Percentiles rank a stretch among this genome's conserved stretches.
phyloP scores from a whole-genome alignment of 2,329 filamentous ascomycete species.

The Pseudocercospora fijiensis region DNA sequence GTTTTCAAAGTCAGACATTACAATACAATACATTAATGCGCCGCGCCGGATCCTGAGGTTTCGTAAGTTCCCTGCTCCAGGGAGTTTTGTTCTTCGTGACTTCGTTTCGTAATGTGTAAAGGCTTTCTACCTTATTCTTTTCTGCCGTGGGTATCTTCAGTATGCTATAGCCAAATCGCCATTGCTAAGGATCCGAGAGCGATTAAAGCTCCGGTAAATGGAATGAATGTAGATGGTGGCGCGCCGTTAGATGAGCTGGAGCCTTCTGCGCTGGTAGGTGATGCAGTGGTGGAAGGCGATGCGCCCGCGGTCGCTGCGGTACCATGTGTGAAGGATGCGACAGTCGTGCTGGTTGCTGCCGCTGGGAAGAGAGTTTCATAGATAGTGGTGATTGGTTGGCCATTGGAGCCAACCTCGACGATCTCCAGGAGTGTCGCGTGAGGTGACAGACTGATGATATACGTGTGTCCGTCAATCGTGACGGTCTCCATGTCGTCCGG shows the following conservation, averaged over 20 bases:
- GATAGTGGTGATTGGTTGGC: conserved; percentile 34
- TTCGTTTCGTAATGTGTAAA: background rate
- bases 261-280: background rate
- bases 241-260: background rate
- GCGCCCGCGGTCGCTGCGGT: conserved; percentile 15
- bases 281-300: background rate
- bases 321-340: conserved; percentile 14
- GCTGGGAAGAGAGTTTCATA: conserved; percentile 43
- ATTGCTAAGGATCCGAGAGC: conserved; percentile 15
- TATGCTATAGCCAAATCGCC: conserved; percentile 17
- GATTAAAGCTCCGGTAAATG: background rate
- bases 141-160: conserved; percentile 2
- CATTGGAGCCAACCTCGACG: conserved; percentile 35
- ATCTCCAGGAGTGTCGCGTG: conserved; percentile 42
- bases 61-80: background rate
- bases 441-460: conserved; percentile 36
- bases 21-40: background rate
- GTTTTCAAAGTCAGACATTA: background rate
- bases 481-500: conserved; percentile 38
- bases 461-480: conserved; percentile 31
- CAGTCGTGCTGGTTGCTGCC: conserved; percentile 35
- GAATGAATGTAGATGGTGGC: background rate
- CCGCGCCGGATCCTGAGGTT: background rate
- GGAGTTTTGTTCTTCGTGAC: background rate
- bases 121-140: background rate